Percentiles rank a stretch among this genome's conserved stretches.
Conservation (phyloP, 371 early-diverging fungal genomes). For the Dinochytrium kinnereticum region DNA sequence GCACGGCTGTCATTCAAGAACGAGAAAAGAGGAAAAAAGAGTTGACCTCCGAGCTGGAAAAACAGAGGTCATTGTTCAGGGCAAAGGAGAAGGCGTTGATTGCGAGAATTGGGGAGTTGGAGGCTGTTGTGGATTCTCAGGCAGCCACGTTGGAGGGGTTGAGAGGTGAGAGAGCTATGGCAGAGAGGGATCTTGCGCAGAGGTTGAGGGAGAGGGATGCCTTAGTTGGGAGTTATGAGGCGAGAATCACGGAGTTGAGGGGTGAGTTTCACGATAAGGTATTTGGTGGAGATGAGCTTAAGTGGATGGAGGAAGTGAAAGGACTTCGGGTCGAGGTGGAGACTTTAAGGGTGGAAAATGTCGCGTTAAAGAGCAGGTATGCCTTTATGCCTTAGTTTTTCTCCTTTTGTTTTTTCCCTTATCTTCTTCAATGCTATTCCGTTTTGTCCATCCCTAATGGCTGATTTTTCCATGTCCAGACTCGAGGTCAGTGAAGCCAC, state of each 20-base stretch:
- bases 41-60: slow-evolving; percentile 16
- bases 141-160: slow-evolving; percentile 26
- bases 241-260: slow-evolving; percentile 33
- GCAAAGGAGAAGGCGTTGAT: slow-evolving; percentile 40
- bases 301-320: slow-evolving; percentile 24
- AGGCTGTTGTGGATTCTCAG: slow-evolving; percentile 35
- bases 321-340: slow-evolving; percentile 31
- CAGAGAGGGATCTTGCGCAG: slow-evolving; percentile 21
- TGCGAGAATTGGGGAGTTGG: slow-evolving; percentile 41
- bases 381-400: too few relatives aligned
- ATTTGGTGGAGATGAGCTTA: slow-evolving; percentile 30
- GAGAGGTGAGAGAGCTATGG: slow-evolving; percentile 25
- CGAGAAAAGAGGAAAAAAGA: slow-evolving; percentile 21
- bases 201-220: slow-evolving; percentile 26
- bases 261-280: slow-evolving; percentile 50
- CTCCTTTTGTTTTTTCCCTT: too few relatives aligned
- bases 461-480: slow-evolving; percentile 7
- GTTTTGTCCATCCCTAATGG: background rate
- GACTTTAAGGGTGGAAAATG: slow-evolving; percentile 23
- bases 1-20: background rate
- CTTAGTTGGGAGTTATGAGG: slow-evolving; percentile 30
- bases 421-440: too few relatives aligned
- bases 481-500: slow-evolving; percentile 32
- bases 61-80: slow-evolving; percentile 10
- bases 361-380: slow-evolving; percentile 33